Evolutionary conservation across 805 yeast genomes (phyloP).

Genomic region (Yarrowia sp.): DNA sequence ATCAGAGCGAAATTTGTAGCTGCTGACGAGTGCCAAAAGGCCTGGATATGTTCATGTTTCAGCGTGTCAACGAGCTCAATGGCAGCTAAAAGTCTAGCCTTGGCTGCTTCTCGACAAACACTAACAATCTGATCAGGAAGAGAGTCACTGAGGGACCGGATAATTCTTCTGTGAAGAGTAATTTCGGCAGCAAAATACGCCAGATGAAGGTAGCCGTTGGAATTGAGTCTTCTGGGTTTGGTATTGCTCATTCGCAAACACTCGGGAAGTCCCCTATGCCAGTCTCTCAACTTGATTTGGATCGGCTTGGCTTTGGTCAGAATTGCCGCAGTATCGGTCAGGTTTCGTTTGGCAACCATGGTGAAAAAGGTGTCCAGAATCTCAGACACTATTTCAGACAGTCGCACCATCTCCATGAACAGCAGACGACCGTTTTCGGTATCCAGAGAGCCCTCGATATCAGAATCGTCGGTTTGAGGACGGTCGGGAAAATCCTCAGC

Average conservation of each 20-base stretch:
- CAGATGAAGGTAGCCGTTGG: constrained; percentile 75
- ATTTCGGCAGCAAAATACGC: constrained; percentile 89
- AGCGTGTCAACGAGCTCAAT: constrained; percentile 72
- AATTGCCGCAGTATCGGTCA: constrained; percentile 61
- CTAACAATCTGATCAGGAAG: constrained; percentile 52
- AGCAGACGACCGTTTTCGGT: constrained; percentile 35
- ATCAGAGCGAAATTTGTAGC: constrained; percentile 74
- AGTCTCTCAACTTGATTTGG: constrained; percentile 38
- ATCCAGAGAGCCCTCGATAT: constrained; percentile 61
- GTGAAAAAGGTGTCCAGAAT: constrained; percentile 67
- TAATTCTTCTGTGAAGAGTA: constrained; percentile 63
- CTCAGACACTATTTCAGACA: constrained; percentile 39
- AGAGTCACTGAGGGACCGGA: constrained; percentile 38
- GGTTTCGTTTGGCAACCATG: constrained; percentile 55
- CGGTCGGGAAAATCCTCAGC: constrained; percentile 79
- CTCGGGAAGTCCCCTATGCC: constrained; percentile 39
- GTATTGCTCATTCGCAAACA: constrained; percentile 31
- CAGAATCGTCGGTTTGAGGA: constrained; percentile 37
- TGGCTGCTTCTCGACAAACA: constrained; percentile 84
- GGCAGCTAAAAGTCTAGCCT: constrained; percentile 74
- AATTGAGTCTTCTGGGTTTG: constrained; percentile 33
- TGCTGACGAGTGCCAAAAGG: constrained; percentile 87
- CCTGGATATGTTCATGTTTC: constrained; percentile 76
- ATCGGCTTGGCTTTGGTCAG: constrained; percentile 64
- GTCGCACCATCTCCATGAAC: constrained; percentile 37